Percentiles rank a stretch among this genome's conserved stretches.
Evolutionary conservation across 2,329 filamentous ascomycete species (phyloP).

Genomic region (Sphaerostilbella broomeana): DNA sequence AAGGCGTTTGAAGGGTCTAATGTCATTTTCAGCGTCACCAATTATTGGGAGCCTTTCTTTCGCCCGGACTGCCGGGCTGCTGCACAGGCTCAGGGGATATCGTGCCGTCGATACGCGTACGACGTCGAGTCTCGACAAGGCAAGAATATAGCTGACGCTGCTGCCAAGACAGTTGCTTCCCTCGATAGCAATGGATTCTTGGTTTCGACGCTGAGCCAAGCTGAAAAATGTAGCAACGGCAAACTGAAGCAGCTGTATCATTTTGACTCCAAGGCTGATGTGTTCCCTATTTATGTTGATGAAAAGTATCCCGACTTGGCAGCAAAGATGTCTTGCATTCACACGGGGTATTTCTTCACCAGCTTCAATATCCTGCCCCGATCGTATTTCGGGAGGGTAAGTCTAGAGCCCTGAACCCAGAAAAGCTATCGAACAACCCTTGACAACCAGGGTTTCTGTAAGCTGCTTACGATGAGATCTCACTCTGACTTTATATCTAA

Average conservation of each 20-base stretch:
- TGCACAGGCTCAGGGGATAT: constrained; percentile 33
- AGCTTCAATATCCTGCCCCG: constrained; percentile 41
- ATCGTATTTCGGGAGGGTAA: constrained; percentile 41
- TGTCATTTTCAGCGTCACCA: constrained; percentile 48
- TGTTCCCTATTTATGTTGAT: constrained; percentile 40
- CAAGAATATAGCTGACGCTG: constrained; percentile 49
- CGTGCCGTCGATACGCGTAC: constrained; percentile 38
- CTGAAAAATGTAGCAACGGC: constrained; percentile 38
- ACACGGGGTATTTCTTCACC: constrained; percentile 43
- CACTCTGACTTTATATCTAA: constrained; percentile 14
- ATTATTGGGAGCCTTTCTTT: constrained; percentile 49
- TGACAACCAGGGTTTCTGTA: not conserved
- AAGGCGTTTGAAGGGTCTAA: constrained; percentile 39
- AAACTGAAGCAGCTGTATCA: constrained; percentile 44
- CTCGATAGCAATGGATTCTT: constrained; percentile 44
- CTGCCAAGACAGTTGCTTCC: constrained; percentile 32
- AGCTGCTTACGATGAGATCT: not conserved
- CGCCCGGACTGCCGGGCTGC: constrained; percentile 35
- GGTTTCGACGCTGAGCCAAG: constrained; percentile 46
- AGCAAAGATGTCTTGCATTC: constrained; percentile 44
- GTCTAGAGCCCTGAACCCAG: constrained; percentile 13
- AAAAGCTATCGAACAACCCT: too few species aligned
- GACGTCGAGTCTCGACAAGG: constrained; percentile 45
- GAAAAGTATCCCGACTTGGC: constrained; percentile 37
- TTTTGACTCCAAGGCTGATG: constrained; percentile 46